A percentile compares a stretch with the other conserved stretches of the same genome.
Evolutionary conservation across 108 stramenopile species (phyloP).

Genomic region (Stephanodiscus minutulus): DNA sequence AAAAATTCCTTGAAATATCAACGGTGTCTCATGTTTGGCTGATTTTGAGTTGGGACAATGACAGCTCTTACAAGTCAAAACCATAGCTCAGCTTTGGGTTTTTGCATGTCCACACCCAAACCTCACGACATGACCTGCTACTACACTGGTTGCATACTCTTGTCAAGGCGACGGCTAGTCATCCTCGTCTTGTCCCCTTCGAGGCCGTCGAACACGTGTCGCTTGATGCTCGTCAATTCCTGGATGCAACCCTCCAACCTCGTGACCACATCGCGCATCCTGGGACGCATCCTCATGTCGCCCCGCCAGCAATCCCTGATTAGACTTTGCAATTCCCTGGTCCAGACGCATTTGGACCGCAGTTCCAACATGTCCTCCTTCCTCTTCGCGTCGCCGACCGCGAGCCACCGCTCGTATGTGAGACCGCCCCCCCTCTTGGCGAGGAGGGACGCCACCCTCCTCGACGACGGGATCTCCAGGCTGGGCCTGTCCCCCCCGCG

Average conservation of each 20-base stretch:
- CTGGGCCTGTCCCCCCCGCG: conserved; percentile 10
- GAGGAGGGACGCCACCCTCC: not conserved
- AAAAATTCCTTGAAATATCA: no score
- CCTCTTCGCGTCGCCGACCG: not conserved
- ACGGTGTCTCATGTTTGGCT: no score
- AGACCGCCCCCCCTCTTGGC: not conserved
- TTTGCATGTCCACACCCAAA: no score
- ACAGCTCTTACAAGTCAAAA: no score
- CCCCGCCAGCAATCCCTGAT: conserved; percentile 26
- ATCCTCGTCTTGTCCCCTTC: conserved; percentile 16
- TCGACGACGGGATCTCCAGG: not conserved
- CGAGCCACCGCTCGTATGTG: not conserved
- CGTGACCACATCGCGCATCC: conserved; percentile 16
- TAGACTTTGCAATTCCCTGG: conserved; percentile 13
- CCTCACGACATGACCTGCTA: no score
- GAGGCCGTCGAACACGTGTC: not conserved
- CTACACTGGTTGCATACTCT: not conserved
- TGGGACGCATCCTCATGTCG: conserved; percentile 28
- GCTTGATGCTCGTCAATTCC: conserved; percentile 8
- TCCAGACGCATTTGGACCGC: conserved; percentile 18
- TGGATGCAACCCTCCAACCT: conserved; percentile 20
- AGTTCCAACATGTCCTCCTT: not conserved
- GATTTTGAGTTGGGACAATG: no score
- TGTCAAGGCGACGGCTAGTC: not conserved
- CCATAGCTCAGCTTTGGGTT: no score